A percentile compares a stretch with the other conserved stretches of the same genome.
Evolutionary conservation across 139 green algal species (phyloP).

Genomic region (Chlorella sorokiniana): DNA sequence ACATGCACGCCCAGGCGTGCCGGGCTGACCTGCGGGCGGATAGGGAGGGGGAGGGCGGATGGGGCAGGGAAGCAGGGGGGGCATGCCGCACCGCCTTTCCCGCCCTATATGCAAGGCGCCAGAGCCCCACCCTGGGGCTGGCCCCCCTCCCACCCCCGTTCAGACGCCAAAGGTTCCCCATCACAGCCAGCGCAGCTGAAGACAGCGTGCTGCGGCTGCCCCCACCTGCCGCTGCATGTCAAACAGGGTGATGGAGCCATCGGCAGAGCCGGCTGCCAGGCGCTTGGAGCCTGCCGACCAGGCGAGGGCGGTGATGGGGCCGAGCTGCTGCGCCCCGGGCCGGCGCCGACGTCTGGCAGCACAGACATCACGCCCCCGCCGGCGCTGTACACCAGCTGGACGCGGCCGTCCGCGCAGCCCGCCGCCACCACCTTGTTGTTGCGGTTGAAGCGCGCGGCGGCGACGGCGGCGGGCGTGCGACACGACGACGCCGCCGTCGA

Average conservation of each 20-base stretch:
- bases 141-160: no score
- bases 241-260: conserved; percentile 28
- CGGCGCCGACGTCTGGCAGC: conserved; percentile 1
- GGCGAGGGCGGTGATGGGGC: conserved; percentile 24
- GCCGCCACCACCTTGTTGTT: conserved; percentile 53
- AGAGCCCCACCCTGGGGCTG: no score
- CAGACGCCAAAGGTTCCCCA: not conserved
- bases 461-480: not conserved
- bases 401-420: conserved; percentile 23
- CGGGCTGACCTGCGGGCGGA: not conserved
- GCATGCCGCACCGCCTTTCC: not conserved
- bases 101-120: no score
- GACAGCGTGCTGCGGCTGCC: not conserved
- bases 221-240: conserved; percentile 39
- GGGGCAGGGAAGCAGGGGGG: not conserved
- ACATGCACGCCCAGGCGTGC: not conserved
- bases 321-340: not conserved
- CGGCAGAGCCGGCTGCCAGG: conserved; percentile 29
- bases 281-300: conserved; percentile 48
- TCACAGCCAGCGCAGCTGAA: not conserved
- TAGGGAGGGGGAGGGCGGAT: not conserved
- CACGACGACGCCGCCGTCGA: not conserved
- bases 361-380: conserved; percentile 31
- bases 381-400: conserved; percentile 39
- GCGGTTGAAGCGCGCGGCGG: conserved; percentile 34